Evolutionary conservation across 2,329 filamentous ascomycete genomes (phyloP).

Genomic region (Penicillium paneum): DNA sequence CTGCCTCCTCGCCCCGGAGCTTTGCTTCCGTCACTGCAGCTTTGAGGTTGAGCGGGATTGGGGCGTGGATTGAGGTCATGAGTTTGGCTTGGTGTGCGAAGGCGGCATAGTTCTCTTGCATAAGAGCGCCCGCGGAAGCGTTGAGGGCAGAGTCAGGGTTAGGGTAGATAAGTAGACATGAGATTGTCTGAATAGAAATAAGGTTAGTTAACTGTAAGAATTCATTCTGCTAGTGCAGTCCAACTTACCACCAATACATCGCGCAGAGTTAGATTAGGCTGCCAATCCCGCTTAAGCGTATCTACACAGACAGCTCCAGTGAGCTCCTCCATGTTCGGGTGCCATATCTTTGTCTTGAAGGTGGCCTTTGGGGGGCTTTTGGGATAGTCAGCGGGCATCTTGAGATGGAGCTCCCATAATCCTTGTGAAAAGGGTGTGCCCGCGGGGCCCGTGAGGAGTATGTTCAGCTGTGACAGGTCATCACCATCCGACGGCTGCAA

Average conservation of each 20-base stretch:
- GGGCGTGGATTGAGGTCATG: slow-evolving; percentile 62
- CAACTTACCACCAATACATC: slow-evolving; percentile 54
- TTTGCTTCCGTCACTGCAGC: slow-evolving; percentile 53
- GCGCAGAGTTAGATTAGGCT: slow-evolving; percentile 54
- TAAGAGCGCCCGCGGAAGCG: slow-evolving; percentile 56
- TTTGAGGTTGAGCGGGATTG: slow-evolving; percentile 47
- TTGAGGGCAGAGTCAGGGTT: slow-evolving; percentile 64
- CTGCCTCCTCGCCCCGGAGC: slow-evolving; percentile 51
- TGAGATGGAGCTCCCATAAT: slow-evolving; percentile 58
- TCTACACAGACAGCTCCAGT: slow-evolving; percentile 63
- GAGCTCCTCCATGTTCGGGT: slow-evolving; percentile 63
- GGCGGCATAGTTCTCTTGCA: slow-evolving; percentile 57
- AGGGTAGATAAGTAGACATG: slow-evolving; percentile 61
- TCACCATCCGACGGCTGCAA: slow-evolving; percentile 53
- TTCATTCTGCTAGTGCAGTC: background rate
- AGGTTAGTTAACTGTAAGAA: background rate
- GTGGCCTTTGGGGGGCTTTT: slow-evolving; percentile 52
- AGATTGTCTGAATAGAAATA: slow-evolving; percentile 51
- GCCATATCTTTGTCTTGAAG: slow-evolving; percentile 61
- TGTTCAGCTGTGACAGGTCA: slow-evolving; percentile 56
- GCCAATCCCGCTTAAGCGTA: slow-evolving; percentile 64
- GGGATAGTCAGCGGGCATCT: slow-evolving; percentile 57
- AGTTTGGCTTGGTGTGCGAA: slow-evolving; percentile 57
- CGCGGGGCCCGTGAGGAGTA: slow-evolving; percentile 58
- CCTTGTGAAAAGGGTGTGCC: slow-evolving; percentile 60